Evolutionary conservation across 2,329 filamentous ascomycete genomes (phyloP).

Genomic region (Pyrenochaeta sp.): DNA sequence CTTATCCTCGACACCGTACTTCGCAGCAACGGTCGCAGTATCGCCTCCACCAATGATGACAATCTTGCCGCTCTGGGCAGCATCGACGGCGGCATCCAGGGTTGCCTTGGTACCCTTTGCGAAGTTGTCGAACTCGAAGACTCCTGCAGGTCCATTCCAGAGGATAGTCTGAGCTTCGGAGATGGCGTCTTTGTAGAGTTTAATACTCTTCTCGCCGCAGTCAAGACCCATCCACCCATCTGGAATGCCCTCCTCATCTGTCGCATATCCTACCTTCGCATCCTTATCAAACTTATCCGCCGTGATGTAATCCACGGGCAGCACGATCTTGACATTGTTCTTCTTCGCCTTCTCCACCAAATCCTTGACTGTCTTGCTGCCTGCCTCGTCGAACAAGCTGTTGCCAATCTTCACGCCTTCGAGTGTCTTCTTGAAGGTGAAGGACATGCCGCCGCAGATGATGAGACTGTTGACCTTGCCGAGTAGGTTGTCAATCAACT

Average conservation of each 20-base stretch:
- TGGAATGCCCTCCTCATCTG: constrained; percentile 87
- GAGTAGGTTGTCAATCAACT: constrained; percentile 98
- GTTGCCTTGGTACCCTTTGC: constrained; percentile 91
- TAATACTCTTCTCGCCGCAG: constrained; percentile 86
- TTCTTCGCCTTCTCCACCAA: constrained; percentile 96
- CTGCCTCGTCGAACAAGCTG: constrained; percentile 92
- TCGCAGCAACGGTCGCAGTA: constrained; percentile 96
- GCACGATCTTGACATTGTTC: constrained; percentile 93
- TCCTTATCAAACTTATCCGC: constrained; percentile 93
- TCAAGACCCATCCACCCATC: constrained; percentile 99
- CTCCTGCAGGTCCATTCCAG: constrained; percentile 97
- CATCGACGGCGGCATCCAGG: constrained; percentile 85
- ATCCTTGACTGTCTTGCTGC: constrained; percentile 86
- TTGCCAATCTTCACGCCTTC: constrained; percentile 88
- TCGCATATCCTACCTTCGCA: constrained; percentile 81
- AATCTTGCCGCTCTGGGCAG: constrained; percentile 84
- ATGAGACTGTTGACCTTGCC: constrained; percentile 97
- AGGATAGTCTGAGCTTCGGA: constrained; percentile 92
- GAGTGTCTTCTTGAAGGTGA: constrained; percentile 99
- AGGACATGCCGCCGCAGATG: constrained; percentile 98
- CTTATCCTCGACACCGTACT: constrained; percentile 96
- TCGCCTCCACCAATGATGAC: constrained; percentile 99
- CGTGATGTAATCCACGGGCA: constrained; percentile 94
- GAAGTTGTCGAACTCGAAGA: constrained; percentile 97
- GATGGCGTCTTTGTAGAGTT: constrained; percentile 89